A percentile compares a stretch with the other conserved stretches of the same genome.
Evolutionary conservation across 1,284 basidiomycete species (phyloP).

Genomic region (Puccinia novopanici): DNA sequence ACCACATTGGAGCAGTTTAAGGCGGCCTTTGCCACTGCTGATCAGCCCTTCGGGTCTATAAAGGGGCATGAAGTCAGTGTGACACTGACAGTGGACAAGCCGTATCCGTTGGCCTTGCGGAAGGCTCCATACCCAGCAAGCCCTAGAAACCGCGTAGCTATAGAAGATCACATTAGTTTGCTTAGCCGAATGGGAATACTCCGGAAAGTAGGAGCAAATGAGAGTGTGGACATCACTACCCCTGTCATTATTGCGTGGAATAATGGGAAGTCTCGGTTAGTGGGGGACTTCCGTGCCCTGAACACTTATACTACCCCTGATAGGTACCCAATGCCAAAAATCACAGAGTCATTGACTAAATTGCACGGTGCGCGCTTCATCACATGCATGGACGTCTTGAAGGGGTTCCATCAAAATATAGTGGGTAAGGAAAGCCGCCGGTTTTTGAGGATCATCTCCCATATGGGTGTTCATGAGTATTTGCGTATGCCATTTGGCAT

Average conservation of each 20-base stretch:
- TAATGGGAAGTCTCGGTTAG: not conserved
- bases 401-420: conserved; percentile 9
- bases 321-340: conserved; percentile 25
- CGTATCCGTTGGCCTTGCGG: not conserved
- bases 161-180: conserved; percentile 5
- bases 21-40: no score
- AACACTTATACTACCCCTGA: conserved; percentile 27
- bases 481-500: conserved; percentile 25
- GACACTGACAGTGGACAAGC: not conserved
- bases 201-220: not conserved
- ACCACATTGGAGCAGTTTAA: no score
- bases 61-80: no score
- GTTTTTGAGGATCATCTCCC: conserved; percentile 1
- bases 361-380: conserved; percentile 3
- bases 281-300: conserved; percentile 20
- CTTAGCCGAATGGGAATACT: not conserved
- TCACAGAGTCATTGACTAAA: not conserved
- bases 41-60: no score
- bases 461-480: conserved; percentile 31
- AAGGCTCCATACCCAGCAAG: conserved; percentile 2
- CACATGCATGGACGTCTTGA: conserved; percentile 17
- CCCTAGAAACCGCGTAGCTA: not conserved
- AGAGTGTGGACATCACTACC: not conserved
- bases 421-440: not conserved
- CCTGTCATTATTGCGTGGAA: not conserved